A percentile compares a stretch with the other conserved stretches of the same genome.
Evolutionary conservation across 495 filamentous ascomycete genomes (phyloP).

Genomic region (Lindgomyces ingoldianus): DNA sequence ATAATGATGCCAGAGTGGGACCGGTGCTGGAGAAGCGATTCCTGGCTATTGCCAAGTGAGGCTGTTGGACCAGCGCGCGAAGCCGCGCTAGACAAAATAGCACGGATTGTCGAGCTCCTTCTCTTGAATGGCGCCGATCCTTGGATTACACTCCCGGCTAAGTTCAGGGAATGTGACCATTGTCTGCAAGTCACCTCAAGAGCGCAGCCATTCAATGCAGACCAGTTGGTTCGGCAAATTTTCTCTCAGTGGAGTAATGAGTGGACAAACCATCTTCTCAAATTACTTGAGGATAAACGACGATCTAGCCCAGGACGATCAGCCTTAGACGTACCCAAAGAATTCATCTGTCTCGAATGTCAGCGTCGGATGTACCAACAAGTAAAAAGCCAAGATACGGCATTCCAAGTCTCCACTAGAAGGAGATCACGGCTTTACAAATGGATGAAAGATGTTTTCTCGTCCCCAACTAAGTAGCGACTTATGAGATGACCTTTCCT

Average conservation of each 20-base stretch:
- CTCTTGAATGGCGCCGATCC: neutral
- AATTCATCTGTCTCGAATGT: neutral
- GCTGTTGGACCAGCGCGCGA: neutral
- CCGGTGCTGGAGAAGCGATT: neutral
- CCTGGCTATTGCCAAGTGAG: neutral
- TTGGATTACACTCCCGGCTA: neutral
- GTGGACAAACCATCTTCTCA: neutral
- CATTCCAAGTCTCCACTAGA: neutral
- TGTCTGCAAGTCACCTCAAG: neutral
- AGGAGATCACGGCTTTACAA: neutral
- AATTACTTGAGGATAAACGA: neutral
- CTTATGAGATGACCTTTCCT: no score
- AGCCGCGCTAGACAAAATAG: neutral
- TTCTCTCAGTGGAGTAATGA: neutral
- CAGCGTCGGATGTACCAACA: neutral
- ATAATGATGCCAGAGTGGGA: neutral
- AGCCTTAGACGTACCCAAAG: neutral
- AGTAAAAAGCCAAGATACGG: neutral
- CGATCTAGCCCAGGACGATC: neutral
- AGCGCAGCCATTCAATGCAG: neutral
- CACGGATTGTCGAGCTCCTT: neutral
- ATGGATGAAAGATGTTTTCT: neutral
- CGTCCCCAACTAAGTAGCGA: neutral
- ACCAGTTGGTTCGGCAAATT: neutral
- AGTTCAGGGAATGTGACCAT: neutral